phyloP scores from a whole-genome alignment of 2,329 filamentous ascomycete genomes.

The Aureobasidium sp. region DNA sequence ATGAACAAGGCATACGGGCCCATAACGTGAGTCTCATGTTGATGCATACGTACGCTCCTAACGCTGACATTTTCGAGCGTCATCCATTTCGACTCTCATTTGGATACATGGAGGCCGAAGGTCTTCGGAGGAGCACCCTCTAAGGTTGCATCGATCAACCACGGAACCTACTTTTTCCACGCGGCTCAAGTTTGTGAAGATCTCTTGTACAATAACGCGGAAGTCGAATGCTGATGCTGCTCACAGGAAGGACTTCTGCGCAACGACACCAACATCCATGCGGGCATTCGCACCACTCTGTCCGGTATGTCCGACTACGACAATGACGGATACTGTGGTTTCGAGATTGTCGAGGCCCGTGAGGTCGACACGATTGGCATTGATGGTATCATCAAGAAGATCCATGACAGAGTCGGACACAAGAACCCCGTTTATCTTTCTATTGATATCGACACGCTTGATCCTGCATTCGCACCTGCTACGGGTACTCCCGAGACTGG shows the following conservation, averaged over 20 bases:
- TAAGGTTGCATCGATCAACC: conserved; percentile 70
- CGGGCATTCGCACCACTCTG: conserved; percentile 76
- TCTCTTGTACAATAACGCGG: not conserved
- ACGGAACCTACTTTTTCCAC: conserved; percentile 86
- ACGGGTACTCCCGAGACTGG: conserved; percentile 72
- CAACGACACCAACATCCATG: conserved; percentile 83
- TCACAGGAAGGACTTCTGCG: conserved; percentile 64
- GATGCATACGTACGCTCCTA: not conserved
- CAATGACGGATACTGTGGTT: conserved; percentile 78
- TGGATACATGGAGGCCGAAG: conserved; percentile 68
- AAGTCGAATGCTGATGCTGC: conserved; percentile 35
- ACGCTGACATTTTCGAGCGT: conserved; percentile 28
- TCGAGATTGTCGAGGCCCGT: conserved; percentile 71
- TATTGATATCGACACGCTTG: conserved; percentile 82
- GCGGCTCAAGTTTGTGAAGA: conserved; percentile 60
- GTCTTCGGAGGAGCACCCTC: conserved; percentile 78
- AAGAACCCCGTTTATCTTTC: conserved; percentile 71
- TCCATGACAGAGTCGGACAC: conserved; percentile 62
- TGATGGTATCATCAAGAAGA: conserved; percentile 71
- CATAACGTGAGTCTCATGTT: conserved; percentile 35
- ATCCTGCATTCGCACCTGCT: conserved; percentile 72
- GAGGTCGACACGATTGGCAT: conserved; percentile 64
- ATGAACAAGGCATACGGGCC: conserved; percentile 61
- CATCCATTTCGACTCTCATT: conserved; percentile 57
- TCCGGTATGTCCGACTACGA: conserved; percentile 74